Evolutionary conservation across 768 basidiomycete species (phyloP).

Genomic region (Auricularia heimuer): DNA sequence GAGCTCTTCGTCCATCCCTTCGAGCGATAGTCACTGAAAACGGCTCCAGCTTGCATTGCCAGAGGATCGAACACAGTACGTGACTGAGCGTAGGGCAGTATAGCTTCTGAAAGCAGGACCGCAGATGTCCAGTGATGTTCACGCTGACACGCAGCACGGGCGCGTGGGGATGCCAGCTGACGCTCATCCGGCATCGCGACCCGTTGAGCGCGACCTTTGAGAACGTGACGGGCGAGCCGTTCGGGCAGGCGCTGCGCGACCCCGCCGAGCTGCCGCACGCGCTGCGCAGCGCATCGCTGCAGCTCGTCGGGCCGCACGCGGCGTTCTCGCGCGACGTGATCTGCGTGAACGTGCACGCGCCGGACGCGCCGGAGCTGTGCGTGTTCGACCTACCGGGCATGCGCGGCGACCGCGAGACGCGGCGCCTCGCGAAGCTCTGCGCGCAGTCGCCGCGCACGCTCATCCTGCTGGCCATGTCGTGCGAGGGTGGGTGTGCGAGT

Average conservation of each 20-base stretch:
- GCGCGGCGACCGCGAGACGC: not conserved
- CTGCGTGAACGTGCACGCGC: not conserved
- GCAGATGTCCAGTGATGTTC: not conserved
- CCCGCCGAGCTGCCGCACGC: not conserved
- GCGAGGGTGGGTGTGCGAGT: not conserved
- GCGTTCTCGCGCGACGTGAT: not conserved
- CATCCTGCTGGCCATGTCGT: not conserved
- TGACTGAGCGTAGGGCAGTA: not conserved
- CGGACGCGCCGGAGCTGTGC: not conserved
- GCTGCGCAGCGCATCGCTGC: not conserved
- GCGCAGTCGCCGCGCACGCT: not conserved
- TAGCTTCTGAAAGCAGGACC: not conserved
- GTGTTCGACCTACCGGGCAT: not conserved
- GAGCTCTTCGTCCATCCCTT: not conserved
- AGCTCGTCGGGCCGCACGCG: not conserved
- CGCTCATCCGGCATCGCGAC: not conserved
- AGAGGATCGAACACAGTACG: not conserved
- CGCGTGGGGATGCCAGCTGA: not conserved
- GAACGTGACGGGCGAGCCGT: not conserved
- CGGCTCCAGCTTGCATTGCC: not conserved
- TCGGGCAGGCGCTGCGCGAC: not conserved
- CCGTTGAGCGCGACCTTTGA: not conserved
- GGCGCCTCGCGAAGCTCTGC: not conserved
- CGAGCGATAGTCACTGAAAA: not conserved
- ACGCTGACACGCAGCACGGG: not conserved